phyloP scores from a whole-genome alignment of 2,329 filamentous ascomycete genomes.

The Xylariomycetidae sp. region DNA sequence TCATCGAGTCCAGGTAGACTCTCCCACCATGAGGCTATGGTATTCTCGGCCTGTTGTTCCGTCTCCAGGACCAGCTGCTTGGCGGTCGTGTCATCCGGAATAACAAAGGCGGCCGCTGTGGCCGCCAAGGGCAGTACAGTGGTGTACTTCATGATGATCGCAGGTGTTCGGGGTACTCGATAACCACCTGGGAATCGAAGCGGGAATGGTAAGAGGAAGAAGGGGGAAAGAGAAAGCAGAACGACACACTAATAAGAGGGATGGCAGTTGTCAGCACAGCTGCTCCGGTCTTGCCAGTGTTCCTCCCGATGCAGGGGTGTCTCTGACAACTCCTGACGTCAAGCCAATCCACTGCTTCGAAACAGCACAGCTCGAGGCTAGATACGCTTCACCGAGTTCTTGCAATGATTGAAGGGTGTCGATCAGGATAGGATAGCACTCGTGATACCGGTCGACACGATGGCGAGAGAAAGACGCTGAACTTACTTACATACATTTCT shows the following conservation, averaged over 20 bases:
- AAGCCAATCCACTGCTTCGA: too few relatives aligned
- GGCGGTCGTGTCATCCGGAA: slow-evolving; percentile 24
- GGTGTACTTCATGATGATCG: slow-evolving; percentile 11
- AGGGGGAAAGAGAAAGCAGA: too few relatives aligned
- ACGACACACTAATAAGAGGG: too few relatives aligned
- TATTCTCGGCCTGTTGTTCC: slow-evolving; percentile 7
- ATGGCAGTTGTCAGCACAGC: too few relatives aligned
- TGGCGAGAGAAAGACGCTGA: background rate
- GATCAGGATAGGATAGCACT: too few relatives aligned
- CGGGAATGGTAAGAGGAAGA: background rate
- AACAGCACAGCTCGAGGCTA: too few relatives aligned
- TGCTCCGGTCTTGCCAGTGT: background rate
- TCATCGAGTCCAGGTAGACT: slow-evolving; percentile 9
- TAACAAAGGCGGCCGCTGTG: slow-evolving; percentile 11
- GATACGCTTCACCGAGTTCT: too few relatives aligned
- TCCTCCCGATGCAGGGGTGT: background rate
- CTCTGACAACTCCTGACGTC: background rate
- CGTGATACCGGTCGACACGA: too few relatives aligned
- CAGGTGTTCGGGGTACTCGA: background rate
- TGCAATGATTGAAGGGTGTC: too few relatives aligned
- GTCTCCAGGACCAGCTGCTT: slow-evolving; percentile 19
- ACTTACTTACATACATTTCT: too few relatives aligned
- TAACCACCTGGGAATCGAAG: background rate
- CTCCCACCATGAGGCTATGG: slow-evolving; percentile 7
- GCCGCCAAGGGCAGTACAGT: slow-evolving; percentile 9